Percentiles rank a stretch among this genome's conserved stretches.
These are phyloP conservation scores for Aristolochia contorta DNA, from an alignment of 164 flowering plant species.

Conservation along the genomic window DNA sequence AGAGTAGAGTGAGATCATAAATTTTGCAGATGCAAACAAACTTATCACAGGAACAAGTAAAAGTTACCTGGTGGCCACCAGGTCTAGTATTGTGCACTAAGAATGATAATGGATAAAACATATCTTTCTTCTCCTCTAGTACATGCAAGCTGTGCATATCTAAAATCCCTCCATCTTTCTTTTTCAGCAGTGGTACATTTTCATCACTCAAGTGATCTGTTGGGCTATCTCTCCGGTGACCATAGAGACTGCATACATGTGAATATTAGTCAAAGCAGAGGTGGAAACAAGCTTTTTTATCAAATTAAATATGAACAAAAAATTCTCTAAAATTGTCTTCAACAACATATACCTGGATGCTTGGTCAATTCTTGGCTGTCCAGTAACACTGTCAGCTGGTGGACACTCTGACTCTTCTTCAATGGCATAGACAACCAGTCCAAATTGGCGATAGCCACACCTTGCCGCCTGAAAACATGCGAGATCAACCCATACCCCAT, in stretches of 20 bases:
- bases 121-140: conserved; percentile 66
- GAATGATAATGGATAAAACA: conserved; percentile 61
- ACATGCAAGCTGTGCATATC: conserved; percentile 44
- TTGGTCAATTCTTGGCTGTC: conserved; percentile 18
- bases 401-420: conserved; percentile 28
- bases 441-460: conserved; percentile 70
- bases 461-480: conserved; percentile 75
- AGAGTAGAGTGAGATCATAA: neutral
- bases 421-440: conserved; percentile 46
- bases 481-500: conserved; percentile 61
- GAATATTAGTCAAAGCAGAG: too few species aligned
- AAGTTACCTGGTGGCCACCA: conserved; percentile 88
- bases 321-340: too few species aligned
- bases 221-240: conserved; percentile 19
- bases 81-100: conserved; percentile 84
- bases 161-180: conserved; percentile 44
- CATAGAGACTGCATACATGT: conserved; percentile 20
- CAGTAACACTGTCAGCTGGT: conserved; percentile 22
- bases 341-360: conserved; percentile 34
- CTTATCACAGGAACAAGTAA: neutral
- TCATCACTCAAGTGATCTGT: conserved; percentile 24
- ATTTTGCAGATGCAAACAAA: neutral
- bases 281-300: neutral
- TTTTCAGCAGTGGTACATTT: conserved; percentile 24
- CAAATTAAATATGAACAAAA: too few species aligned